Conservation (phyloP, 192 early-diverging fungal species). For the Mortierella hygrophila region DNA sequence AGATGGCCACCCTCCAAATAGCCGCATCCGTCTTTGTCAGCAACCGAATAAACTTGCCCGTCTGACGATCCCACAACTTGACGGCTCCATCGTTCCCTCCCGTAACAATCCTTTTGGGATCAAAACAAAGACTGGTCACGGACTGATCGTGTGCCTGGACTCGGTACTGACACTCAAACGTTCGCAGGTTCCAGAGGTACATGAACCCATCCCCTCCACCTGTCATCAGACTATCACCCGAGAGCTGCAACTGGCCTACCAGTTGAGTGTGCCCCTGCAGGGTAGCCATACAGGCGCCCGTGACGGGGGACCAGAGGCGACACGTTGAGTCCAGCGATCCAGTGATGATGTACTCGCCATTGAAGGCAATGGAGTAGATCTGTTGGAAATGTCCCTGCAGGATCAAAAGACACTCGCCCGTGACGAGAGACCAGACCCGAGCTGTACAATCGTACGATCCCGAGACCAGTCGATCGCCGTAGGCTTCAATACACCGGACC, state of each 20-base stretch:
- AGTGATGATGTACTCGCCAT: slow-evolving; percentile 84
- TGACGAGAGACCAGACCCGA: slow-evolving; percentile 88
- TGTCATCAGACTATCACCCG: slow-evolving; percentile 86
- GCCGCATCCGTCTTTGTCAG: slow-evolving; percentile 84
- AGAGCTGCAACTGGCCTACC: slow-evolving; percentile 92
- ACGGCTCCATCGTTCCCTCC: slow-evolving; percentile 91
- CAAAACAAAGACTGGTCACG: slow-evolving; percentile 98
- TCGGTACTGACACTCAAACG: slow-evolving; percentile 69
- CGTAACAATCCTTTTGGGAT: slow-evolving; percentile 90
- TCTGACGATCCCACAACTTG: slow-evolving; percentile 94
- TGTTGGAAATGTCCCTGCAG: slow-evolving; percentile 92
- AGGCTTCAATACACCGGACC: slow-evolving; percentile 92
- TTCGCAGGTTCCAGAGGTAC: slow-evolving; percentile 89
- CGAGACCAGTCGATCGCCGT: slow-evolving; percentile 86
- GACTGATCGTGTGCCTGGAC: slow-evolving; percentile 83
- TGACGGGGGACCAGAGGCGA: slow-evolving; percentile 89
- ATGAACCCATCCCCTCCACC: slow-evolving; percentile 94
- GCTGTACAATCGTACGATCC: slow-evolving; percentile 96
- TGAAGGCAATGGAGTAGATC: slow-evolving; percentile 96
- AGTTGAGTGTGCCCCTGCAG: slow-evolving; percentile 94
- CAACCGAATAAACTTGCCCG: slow-evolving; percentile 86
- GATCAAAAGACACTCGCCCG: slow-evolving; percentile 78
- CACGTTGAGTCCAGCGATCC: slow-evolving; percentile 95
- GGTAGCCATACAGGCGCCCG: slow-evolving; percentile 82
- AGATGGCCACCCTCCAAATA: slow-evolving; percentile 83